Base-by-base conservation (phyloP, 2,329 filamentous ascomycete genomes). In the Colletotrichum liaoningense region DNA sequence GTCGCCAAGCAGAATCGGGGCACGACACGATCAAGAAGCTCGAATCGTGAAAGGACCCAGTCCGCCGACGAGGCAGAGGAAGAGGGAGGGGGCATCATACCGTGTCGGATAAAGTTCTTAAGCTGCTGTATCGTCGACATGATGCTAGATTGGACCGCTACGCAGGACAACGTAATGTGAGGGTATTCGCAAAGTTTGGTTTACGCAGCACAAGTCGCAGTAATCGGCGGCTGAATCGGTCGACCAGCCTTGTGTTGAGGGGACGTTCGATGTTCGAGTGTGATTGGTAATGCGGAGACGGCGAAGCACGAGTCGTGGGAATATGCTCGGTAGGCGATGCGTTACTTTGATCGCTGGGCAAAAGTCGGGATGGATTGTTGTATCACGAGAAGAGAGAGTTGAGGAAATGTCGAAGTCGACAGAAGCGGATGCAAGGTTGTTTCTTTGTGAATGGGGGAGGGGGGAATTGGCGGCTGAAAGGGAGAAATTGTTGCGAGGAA, bases 21-120 rank as follows among this genome's bases (percentile, higher is more conserved):
- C 7, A 8, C 38, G 38, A 8, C 7, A 42, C 6, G 22, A 6
- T 5, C 12, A 30, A 4, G 14, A 0, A 22, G 12, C 12, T 22
- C 16, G 7, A 38, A 4, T 9, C 7, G 16, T 5, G 9, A 33
- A 6, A 14, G 49, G 2, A 14, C 8, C 19, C 42, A 4, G 19
- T 49, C 7, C 19, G 42, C 9, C 38, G 26, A 26, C 55, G 14
- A 42, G 22, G 62, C 59, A 16, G 35, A n/a, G 59, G 55, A 38
- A 49, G 59, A 7, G 65, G 67, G 66, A 67, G 33, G 46, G 49
- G n/a, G 56, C 69, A 49, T 79, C 86, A 69, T 85, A 92, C 90
- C 96, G 88, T 98, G 96, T 77, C 96, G 94, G 85, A 98, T 97
- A 85, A 98, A 97, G 85, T 98, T 98, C 86, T 98, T 98, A 79